Percentiles rank a stretch among this genome's conserved stretches.
phyloP scores from a whole-genome alignment of 169 alveolate species.

The Babesia bovis region DNA sequence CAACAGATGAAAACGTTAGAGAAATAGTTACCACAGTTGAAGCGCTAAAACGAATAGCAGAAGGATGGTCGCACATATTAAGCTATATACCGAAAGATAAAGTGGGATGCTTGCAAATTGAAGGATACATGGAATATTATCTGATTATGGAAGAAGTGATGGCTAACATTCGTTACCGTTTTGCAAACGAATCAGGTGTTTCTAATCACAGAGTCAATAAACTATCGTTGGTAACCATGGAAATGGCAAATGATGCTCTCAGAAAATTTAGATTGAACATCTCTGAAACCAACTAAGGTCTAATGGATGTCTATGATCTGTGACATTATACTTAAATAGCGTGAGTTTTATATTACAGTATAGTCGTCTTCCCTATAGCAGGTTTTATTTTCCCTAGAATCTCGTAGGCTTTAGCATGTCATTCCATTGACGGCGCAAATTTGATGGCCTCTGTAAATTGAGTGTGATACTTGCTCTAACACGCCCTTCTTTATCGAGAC shows the following conservation, averaged over 20 bases:
- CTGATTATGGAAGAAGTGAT: neutral
- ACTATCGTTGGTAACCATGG: neutral
- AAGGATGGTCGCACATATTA: conserved; percentile 5
- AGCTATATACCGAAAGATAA: neutral
- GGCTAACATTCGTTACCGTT: neutral
- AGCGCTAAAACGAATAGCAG: conserved; percentile 18
- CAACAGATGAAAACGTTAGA: neutral
- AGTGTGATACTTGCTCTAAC: conserved; percentile 10
- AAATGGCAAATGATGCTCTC: neutral
- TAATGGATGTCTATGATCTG: neutral
- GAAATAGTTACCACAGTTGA: neutral
- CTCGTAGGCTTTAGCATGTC: neutral
- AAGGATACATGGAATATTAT: conserved; percentile 10
- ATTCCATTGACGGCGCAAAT: neutral
- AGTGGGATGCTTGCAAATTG: neutral
- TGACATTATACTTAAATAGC: too few species aligned
- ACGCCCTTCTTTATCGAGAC: neutral
- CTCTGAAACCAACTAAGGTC: neutral
- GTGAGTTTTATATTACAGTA: too few species aligned
- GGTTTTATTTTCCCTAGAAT: too few species aligned
- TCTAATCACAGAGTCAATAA: neutral
- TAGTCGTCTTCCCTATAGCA: too few species aligned
- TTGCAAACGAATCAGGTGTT: too few species aligned
- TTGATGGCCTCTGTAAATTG: neutral
- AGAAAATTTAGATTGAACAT: neutral